A percentile compares a stretch with the other conserved stretches of the same genome.
Evolutionary conservation across 352 stramenopile genomes (phyloP).

Genomic region (Globisporangium camurandrum): DNA sequence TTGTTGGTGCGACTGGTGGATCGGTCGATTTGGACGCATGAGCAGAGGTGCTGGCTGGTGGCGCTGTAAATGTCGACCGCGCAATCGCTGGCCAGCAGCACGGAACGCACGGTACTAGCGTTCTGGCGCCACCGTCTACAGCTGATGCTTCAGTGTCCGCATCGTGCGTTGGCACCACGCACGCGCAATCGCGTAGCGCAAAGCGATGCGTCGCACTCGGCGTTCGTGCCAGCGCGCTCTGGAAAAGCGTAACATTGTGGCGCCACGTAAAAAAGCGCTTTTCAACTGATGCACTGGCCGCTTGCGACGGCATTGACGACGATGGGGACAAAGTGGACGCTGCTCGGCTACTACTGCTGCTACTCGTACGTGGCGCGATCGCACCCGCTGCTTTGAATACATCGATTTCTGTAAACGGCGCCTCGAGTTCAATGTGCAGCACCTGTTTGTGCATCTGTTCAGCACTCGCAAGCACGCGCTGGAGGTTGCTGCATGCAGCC

Average conservation of each 20-base stretch:
- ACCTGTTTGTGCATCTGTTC: conserved; percentile 14
- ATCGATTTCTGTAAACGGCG: conserved; percentile 13
- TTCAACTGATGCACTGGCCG: conserved; percentile 4
- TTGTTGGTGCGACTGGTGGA: neutral
- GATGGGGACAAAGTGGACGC: too few species aligned
- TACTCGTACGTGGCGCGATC: too few species aligned
- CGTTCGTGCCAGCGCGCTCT: neutral
- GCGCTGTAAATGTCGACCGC: conserved; percentile 2
- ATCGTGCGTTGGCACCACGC: neutral
- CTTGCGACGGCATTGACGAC: neutral
- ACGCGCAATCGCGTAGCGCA: neutral
- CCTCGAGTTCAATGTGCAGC: conserved; percentile 23
- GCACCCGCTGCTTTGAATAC: conserved; percentile 17
- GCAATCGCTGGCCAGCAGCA: conserved; percentile 18
- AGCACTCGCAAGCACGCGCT: conserved; percentile 8
- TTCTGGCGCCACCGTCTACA: too few species aligned
- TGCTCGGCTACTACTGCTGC: neutral
- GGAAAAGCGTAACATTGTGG: conserved; percentile 13
- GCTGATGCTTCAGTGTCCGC: neutral
- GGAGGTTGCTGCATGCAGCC: conserved; percentile 15
- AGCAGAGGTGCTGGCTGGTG: too few species aligned
- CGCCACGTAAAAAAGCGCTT: conserved; percentile 18
- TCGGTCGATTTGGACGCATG: neutral
- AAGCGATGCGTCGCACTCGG: neutral
- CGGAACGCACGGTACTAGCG: conserved; percentile 14